phyloP scores from a whole-genome alignment of 1,284 basidiomycete genomes.

The Fomes fomentarius region DNA sequence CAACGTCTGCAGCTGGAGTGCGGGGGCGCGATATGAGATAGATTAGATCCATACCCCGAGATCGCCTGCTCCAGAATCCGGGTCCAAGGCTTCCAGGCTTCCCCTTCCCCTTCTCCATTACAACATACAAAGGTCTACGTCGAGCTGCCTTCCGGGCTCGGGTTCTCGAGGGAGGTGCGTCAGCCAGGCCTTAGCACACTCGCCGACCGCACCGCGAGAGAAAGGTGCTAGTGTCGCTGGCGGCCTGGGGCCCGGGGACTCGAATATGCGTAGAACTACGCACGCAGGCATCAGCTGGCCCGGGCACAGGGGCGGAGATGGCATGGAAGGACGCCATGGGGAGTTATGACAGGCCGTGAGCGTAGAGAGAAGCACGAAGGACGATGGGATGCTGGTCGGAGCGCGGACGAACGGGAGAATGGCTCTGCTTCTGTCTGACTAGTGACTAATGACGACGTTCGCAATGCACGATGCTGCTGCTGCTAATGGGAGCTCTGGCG shows the following conservation, averaged over 20 bases:
- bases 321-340: neutral
- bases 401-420: neutral
- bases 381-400: neutral
- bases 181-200: neutral
- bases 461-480: too few relatives aligned
- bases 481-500: too few relatives aligned
- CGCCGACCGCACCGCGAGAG: neutral
- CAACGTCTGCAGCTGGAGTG: too few relatives aligned
- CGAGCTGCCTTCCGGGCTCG: neutral
- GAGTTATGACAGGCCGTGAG: neutral
- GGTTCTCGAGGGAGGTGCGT: too few relatives aligned
- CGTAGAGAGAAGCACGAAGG: neutral
- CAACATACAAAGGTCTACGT: neutral
- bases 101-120: too few relatives aligned
- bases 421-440: neutral
- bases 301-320: neutral
- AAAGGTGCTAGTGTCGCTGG: too few relatives aligned
- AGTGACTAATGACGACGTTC: too few relatives aligned
- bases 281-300: neutral
- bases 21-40: neutral
- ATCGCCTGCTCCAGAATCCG: too few relatives aligned
- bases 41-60: conserved; percentile 1
- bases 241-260: too few relatives aligned
- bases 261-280: neutral
- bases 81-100: too few relatives aligned